Evolutionary conservation across 2,329 filamentous ascomycete species (phyloP), one percentile per base, ranked within the genome.

Genomic region (Diaporthe destruens): DNA sequence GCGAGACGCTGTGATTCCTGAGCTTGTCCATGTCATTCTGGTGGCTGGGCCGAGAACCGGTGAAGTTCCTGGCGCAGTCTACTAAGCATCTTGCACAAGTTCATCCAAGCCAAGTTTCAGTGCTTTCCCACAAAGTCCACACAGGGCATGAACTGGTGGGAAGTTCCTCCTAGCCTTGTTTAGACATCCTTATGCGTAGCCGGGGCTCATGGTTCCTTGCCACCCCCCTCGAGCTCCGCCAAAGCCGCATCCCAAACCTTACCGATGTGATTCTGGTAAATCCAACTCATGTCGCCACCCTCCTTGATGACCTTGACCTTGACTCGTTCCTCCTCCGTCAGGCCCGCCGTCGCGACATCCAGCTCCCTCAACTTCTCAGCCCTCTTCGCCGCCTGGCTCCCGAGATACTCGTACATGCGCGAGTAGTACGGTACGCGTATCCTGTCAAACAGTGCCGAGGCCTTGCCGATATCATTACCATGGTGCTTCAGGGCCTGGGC

Each of bases 371-470:
- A 23, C 59, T 59, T 72, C 16, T 55, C 69, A 16, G 66, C 72
- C n/a, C 67, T 71, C 69, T 57, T 71, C 12, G 23, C n/a, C 0
- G 65, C 71, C 61, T 71, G 49, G 4, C 39, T 55, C 5, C 55
- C 69, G 4, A 75, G 65, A 42, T 71, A 59, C 54, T 70, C 70
- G 18, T 80, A 80, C 78, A 80, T 80, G 6, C 76, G 74, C 5
- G 75, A 75, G 61, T 80, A 80, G 51, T 80, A 80, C 3, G 79
- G 79, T 23, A 78, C 72, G 11, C 79, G 76, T 53, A 80, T 76
- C 25, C 73, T 65, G 53, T 80, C 77, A 23, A 80, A 80, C 23
- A 80, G 65, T 1, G 72, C 69, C 16, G 80, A 49, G 4, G 79
- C 79, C 42, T 69, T 76, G n/a, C 55, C 51, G 0, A 63, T 68